Evolutionary conservation across 345 rosid species (phyloP).

Genomic region (Eucalyptus cloeziana): DNA sequence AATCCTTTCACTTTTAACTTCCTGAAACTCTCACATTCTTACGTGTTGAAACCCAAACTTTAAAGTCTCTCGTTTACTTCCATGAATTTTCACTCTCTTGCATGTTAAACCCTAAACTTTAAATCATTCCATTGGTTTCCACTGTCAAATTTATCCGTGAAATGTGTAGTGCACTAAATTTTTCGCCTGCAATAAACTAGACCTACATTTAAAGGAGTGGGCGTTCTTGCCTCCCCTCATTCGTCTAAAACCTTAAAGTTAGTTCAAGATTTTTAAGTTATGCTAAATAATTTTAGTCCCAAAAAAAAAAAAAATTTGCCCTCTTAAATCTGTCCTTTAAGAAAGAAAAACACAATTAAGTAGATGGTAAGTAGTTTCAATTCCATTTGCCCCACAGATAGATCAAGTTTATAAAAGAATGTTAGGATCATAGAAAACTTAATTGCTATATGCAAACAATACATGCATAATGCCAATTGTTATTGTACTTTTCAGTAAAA

Average conservation of each 20-base stretch:
- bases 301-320: neutral
- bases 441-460: neutral
- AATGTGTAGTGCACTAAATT: neutral
- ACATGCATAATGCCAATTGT: neutral
- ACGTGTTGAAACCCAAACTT: neutral
- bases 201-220: neutral
- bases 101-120: neutral
- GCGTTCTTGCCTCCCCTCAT: neutral
- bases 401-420: neutral
- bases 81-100: neutral
- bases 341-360: neutral
- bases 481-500: neutral
- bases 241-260: neutral
- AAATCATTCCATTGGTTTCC: neutral
- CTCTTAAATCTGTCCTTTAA: neutral
- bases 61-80: neutral
- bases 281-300: neutral
- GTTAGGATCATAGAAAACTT: neutral
- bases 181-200: neutral
- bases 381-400: neutral
- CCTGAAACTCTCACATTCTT: neutral
- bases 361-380: neutral
- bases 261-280: neutral
- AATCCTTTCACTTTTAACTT: neutral
- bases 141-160: neutral